Evolutionary conservation across 225 moss, liverwort and hornwort species (phyloP), one percentile per base, ranked within the genome.

Genomic region (Physcomitrium patens): DNA sequence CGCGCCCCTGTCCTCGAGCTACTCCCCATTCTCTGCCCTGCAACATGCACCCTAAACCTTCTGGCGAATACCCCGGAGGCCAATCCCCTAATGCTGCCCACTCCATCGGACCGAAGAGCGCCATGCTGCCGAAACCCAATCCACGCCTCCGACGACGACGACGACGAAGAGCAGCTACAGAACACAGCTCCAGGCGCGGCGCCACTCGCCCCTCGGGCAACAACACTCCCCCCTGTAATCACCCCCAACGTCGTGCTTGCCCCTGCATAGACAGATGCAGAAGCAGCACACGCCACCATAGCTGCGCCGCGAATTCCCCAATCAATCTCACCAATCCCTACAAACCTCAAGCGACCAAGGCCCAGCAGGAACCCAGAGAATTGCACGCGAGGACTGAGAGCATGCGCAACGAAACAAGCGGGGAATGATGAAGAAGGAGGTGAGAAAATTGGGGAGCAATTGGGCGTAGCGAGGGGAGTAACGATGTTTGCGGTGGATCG

Each of bases 81-180:
- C 63, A 0, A 58, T 57, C 0, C 53, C 28, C 71, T 83, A 67
- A 43, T 52, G 53, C n/a, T 37, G 31, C 31, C 31, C 31, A 37
- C 31, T 37, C 31, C 31, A 0, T 37, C 31, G 2, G 31, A 37
- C 31, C 58, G 9, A 1, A 22, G 51, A 2, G 23, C 63, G 1
- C 75, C 69, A 61, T 60, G 49, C 15, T 56, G 65, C 3, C 81
- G 67, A 28, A 80, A 8, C 7, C 77, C 84, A 31, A 49, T 47
- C 84, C 81, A 84, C 0, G 61, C 45, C 43, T 78, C 77, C 6
- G 80, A 28, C 3, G 59, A 26, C 7, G 74, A 71, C 12, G 83
- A 65, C 0, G 73, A 53, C 0, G 72, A 42, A 6, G 77, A 77
- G 60, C 76, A 83, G 79, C 79, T 79, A 45, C 79, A 79, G 19